phyloP scores from a whole-genome alignment of 345 rosid genomes.

The rapeseed (Brassica napus) region DNA sequence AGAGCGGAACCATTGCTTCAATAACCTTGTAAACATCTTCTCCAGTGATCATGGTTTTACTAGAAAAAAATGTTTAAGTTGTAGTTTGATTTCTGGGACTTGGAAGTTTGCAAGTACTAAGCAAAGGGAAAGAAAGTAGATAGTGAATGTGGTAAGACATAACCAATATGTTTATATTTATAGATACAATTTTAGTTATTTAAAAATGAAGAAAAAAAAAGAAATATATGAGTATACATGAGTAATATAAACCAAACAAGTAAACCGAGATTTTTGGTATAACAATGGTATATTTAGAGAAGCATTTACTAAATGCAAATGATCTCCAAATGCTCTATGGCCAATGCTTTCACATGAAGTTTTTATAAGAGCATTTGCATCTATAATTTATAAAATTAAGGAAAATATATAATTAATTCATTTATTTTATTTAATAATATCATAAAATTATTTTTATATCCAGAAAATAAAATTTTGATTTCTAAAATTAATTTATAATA shows the following conservation, averaged over 20 bases:
- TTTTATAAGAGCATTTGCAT: no score
- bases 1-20: constrained; percentile 80
- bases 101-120: constrained; percentile 21
- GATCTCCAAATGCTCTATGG: no score
- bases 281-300: neutral
- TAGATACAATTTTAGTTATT: constrained; percentile 6
- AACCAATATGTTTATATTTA: constrained; percentile 26
- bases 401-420: no score
- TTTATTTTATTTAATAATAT: no score
- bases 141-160: constrained; percentile 22
- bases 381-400: no score
- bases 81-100: constrained; percentile 7
- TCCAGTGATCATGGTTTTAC: constrained; percentile 62
- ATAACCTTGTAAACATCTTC: constrained; percentile 77
- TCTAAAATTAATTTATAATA: no score
- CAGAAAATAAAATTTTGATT: no score
- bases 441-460: no score
- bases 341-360: no score
- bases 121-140: constrained; percentile 22
- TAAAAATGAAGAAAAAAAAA: neutral
- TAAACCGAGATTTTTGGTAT: neutral
- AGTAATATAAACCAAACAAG: neutral
- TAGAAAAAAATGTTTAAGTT: neutral
- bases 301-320: no score
- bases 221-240: constrained; percentile 5